Conservation (phyloP, 345 rosid genomes). For the Crucihimalaya himalaica region DNA sequence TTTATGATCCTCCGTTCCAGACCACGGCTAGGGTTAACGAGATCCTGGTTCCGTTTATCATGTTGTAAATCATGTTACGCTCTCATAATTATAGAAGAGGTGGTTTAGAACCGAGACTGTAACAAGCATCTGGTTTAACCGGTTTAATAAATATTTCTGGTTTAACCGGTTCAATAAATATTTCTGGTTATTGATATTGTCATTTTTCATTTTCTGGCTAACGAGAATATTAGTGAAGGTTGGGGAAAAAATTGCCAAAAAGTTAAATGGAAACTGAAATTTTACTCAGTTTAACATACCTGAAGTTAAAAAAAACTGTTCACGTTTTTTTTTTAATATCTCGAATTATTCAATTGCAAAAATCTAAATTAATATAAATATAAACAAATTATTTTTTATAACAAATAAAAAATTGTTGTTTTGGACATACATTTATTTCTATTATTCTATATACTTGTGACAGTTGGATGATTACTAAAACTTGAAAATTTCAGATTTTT, state of each 20-base stretch:
- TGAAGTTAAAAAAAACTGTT: no score
- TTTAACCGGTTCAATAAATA: no score
- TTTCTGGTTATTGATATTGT: not conserved
- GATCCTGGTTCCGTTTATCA: conserved; percentile 27
- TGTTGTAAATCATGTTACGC: conserved; percentile 20
- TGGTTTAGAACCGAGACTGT: conserved; percentile 17
- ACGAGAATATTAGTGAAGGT: not conserved
- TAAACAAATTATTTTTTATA: no score
- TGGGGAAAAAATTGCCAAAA: not conserved
- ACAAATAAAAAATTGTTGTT: no score
- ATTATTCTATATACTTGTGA: no score
- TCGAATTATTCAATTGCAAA: no score
- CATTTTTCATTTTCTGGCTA: not conserved
- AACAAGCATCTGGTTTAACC: not conserved
- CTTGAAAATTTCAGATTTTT: no score
- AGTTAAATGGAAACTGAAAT: not conserved
- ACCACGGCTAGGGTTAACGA: conserved; percentile 32
- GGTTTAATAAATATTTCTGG: not conserved
- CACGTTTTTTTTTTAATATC: no score
- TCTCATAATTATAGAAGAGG: conserved; percentile 7
- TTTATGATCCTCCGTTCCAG: conserved; percentile 8
- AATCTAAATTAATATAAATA: no score
- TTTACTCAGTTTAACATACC: no score
- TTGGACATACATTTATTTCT: no score
- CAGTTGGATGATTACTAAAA: no score